Base-by-base conservation (phyloP, 768 basidiomycete species). In the Lactarius vividus region DNA sequence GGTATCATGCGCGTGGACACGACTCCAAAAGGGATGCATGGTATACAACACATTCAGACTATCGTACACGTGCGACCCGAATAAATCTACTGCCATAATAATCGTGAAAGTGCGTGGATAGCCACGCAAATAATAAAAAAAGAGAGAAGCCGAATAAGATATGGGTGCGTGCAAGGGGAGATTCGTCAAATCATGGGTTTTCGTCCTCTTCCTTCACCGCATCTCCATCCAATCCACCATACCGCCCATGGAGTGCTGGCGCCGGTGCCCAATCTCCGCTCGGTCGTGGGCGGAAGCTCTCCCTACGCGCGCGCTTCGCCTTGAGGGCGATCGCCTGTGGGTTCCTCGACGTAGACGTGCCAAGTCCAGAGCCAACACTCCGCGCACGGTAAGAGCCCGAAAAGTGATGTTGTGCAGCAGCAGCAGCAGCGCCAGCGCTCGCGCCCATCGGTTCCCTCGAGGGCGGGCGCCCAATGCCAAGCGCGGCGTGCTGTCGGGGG, bases 281-380 rank as follows among this genome's bases (percentile, higher is more conserved):
- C 52, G 90, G 84, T 40, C 92, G 80, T 11, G 92, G 92, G 73
- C 85, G 90, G 75, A 94, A 94, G 75, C 91, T 94, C 78, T 94
- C 91, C 68, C 88, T 81, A 65, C 82, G 76, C 46, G 84, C 83
- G 59, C 85, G 77, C 46, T 81, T 75, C 35, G 82, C 81, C 71
- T 85, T 87, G 74, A 79, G 80, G 64, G 77, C 77, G 20, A 73
- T 69, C 62, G 70, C 70, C n/a, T 64, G 76, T 73, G 33, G 70
- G 61, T 67, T 63, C 49, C 66, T 55, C 62, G 49, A 42, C 42
- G 61, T 60, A 33, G 67, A 59, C n/a, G 70, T 63, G 10, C 64
- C 59, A 9, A 60, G 44, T 29, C 54, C 63, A 28, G 61, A 62
- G 55, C 58, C 56, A 65, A 62, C 66, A 71, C 67, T 62, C 18